Evolutionary conservation across 768 basidiomycete genomes (phyloP).

Genomic region (Sutorius australiensis): DNA sequence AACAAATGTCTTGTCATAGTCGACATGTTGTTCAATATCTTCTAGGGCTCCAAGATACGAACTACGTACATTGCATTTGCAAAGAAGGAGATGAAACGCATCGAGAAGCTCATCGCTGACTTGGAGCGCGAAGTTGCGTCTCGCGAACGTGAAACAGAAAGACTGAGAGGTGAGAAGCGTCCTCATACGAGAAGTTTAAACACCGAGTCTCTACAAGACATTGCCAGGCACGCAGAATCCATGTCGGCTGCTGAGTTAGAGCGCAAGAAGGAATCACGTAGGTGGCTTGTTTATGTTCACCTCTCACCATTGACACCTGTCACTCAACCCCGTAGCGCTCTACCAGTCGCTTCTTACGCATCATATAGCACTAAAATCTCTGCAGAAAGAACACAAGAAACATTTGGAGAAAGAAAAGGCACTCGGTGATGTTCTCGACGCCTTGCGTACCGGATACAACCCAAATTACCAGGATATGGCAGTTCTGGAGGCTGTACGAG

Average conservation of each 20-base stretch:
- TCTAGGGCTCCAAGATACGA: slow-evolving; percentile 87
- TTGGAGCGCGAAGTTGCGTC: slow-evolving; percentile 55
- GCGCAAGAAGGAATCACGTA: slow-evolving; percentile 83
- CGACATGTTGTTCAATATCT: neutral
- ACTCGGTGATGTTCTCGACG: slow-evolving; percentile 78
- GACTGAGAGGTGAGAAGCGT: slow-evolving; percentile 56
- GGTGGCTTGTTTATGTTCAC: slow-evolving; percentile 27
- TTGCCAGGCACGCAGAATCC: slow-evolving; percentile 74
- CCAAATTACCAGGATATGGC: slow-evolving; percentile 99
- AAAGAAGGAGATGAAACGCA: slow-evolving; percentile 80
- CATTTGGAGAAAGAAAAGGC: slow-evolving; percentile 71
- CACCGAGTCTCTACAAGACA: slow-evolving; percentile 43
- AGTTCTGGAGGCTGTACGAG: slow-evolving; percentile 92
- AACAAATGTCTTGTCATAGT: neutral
- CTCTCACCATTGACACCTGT: neutral
- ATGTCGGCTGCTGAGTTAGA: slow-evolving; percentile 78
- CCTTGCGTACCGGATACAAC: slow-evolving; percentile 84
- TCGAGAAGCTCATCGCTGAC: slow-evolving; percentile 61
- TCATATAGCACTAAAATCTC: slow-evolving; percentile 68
- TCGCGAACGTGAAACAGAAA: slow-evolving; percentile 68
- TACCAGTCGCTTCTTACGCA: slow-evolving; percentile 74
- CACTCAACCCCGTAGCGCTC: slow-evolving; percentile 51
- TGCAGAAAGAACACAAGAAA: slow-evolving; percentile 67
- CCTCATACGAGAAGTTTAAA: neutral
- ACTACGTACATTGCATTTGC: slow-evolving; percentile 84